These are phyloP conservation scores for Lolium rigidum DNA, from an alignment of 176 grass and related monocot genomes.

Conservation along the genomic window DNA sequence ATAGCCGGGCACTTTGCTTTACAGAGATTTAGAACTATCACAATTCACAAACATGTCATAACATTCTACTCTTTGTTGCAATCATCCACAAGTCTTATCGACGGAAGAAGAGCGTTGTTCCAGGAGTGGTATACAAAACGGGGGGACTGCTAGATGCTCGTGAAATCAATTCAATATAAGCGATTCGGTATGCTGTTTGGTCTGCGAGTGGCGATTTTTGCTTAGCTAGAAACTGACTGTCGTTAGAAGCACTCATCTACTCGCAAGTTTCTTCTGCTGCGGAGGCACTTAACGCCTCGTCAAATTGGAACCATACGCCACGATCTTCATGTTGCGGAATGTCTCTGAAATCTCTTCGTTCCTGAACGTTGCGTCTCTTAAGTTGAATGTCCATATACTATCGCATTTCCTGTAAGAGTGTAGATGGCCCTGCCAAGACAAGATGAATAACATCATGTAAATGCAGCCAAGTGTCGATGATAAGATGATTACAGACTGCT, in stretches of 20 bases:
- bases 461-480: not conserved
- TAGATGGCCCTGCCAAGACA: constrained; percentile 70
- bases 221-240: not conserved
- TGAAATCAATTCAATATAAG: no score
- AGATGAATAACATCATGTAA: constrained; percentile 1
- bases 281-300: not conserved
- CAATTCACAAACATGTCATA: no score
- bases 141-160: no score
- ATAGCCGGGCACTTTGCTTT: no score
- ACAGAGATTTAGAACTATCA: no score
- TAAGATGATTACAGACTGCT: not conserved
- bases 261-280: not conserved
- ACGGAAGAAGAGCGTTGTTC: no score
- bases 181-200: no score
- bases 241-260: not conserved
- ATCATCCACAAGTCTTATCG: no score
- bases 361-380: constrained; percentile 70
- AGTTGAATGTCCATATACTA: constrained; percentile 90
- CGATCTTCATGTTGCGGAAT: constrained; percentile 73
- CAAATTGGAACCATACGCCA: constrained; percentile 54
- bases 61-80: no score
- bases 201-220: no score
- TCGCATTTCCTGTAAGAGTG: constrained; percentile 96
- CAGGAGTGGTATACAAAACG: no score
- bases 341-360: constrained; percentile 57